Evolutionary conservation across 2,329 filamentous ascomycete genomes (phyloP).

Genomic region (Claviceps lovelessii): DNA sequence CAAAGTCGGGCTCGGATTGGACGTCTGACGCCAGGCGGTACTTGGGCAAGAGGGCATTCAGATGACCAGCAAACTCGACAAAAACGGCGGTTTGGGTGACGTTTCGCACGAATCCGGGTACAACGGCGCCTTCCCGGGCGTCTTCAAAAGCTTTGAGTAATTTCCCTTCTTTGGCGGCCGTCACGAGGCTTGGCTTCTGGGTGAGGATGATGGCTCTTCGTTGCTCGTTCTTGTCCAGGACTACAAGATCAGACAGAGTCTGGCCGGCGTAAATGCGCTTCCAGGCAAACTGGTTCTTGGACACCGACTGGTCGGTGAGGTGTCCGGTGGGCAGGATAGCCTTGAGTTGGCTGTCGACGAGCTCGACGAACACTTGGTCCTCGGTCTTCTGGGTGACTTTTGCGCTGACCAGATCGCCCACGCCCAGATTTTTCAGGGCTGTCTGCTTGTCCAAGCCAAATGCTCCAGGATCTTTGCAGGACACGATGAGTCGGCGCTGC

Average conservation of each 20-base stretch:
- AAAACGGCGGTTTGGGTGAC: slow-evolving; percentile 72
- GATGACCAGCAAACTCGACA: slow-evolving; percentile 67
- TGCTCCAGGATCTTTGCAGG: slow-evolving; percentile 76
- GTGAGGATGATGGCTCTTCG: slow-evolving; percentile 63
- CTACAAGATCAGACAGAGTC: slow-evolving; percentile 63
- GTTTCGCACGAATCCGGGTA: slow-evolving; percentile 73
- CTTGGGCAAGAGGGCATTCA: slow-evolving; percentile 70
- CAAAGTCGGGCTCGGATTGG: slow-evolving; percentile 57
- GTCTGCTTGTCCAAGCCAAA: slow-evolving; percentile 64
- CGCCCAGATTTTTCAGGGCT: slow-evolving; percentile 57
- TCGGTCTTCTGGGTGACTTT: slow-evolving; percentile 70
- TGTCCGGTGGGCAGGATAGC: slow-evolving; percentile 66
- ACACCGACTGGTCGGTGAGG: slow-evolving; percentile 67
- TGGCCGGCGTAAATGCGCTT: slow-evolving; percentile 78
- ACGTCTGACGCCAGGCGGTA: slow-evolving; percentile 60
- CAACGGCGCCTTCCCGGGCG: slow-evolving; percentile 50
- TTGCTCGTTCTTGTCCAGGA: slow-evolving; percentile 72
- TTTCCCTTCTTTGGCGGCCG: slow-evolving; percentile 56
- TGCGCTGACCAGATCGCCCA: slow-evolving; percentile 63
- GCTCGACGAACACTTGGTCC: slow-evolving; percentile 62
- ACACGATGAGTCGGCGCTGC: slow-evolving; percentile 62
- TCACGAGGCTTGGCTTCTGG: slow-evolving; percentile 69
- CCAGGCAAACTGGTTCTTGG: slow-evolving; percentile 62
- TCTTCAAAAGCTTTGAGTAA: slow-evolving; percentile 61
- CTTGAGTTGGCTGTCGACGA: slow-evolving; percentile 59